Conservation (phyloP, 352 stramenopile genomes). For the Thalassiosira hispida region DNA sequence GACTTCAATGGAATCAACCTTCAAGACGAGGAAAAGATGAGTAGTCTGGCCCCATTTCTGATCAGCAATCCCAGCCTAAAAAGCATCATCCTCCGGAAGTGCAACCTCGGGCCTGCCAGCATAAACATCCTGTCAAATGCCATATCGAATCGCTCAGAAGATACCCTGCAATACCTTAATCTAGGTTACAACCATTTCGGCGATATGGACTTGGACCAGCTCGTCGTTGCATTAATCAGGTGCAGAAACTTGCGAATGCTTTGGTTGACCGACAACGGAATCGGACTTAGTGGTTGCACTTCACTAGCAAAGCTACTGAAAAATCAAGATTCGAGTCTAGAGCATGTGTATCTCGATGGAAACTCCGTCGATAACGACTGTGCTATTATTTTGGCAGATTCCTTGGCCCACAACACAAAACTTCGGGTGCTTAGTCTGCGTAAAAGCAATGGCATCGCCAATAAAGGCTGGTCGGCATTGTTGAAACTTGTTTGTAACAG, state of each 20-base stretch:
- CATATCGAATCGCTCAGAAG: not conserved
- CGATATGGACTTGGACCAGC: not conserved
- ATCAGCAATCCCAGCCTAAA: too few species aligned
- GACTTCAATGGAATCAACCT: not conserved
- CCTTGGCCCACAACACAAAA: not conserved
- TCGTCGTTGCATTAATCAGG: not conserved
- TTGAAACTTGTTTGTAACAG: constrained; percentile 6
- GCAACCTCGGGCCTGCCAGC: not conserved
- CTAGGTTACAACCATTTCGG: not conserved
- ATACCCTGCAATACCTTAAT: not conserved
- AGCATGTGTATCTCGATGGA: not conserved
- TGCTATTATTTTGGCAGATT: not conserved
- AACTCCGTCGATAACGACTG: not conserved
- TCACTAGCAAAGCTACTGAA: too few species aligned
- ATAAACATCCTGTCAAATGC: not conserved
- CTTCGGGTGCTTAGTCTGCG: not conserved
- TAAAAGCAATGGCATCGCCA: not conserved
- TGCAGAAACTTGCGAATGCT: too few species aligned
- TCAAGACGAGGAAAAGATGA: too few species aligned
- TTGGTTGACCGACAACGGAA: too few species aligned
- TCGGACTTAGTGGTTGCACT: too few species aligned
- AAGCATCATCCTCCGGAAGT: too few species aligned
- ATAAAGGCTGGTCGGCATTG: not conserved
- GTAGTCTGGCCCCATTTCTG: too few species aligned
- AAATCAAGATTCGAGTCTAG: too few species aligned